Conservation (phyloP, 1,139 yeast species). For the Hansenula lynferdii region DNA sequence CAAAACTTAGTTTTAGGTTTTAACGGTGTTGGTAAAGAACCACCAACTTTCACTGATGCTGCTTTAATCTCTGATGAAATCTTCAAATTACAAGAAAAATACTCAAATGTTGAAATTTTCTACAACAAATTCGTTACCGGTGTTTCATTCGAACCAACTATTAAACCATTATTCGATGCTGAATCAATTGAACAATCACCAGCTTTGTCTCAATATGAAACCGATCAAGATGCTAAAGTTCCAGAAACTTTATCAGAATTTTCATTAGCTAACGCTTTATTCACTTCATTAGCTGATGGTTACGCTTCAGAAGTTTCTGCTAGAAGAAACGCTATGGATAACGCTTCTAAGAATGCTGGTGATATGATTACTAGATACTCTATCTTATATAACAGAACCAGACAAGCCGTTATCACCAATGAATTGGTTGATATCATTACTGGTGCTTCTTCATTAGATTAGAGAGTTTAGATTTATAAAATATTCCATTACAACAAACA, state of each 20-base stretch:
- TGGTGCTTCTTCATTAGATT: constrained; percentile 98
- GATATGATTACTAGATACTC: constrained; percentile 97
- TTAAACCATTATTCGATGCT: constrained; percentile 62
- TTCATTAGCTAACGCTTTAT: constrained; percentile 84
- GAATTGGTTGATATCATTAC: constrained; percentile 99
- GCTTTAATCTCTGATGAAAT: constrained; percentile 87
- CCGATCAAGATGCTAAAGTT: constrained; percentile 70
- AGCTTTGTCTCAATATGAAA: constrained; percentile 77
- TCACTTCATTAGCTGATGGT: constrained; percentile 95
- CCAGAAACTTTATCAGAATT: constrained; percentile 71
- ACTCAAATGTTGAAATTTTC: constrained; percentile 74
- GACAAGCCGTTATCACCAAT: constrained; percentile 99
- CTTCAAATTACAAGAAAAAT: constrained; percentile 51
- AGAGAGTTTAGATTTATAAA: constrained; percentile 22
- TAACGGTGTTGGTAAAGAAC: constrained; percentile 93
- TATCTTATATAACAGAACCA: constrained; percentile 97
- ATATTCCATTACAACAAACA: not conserved
- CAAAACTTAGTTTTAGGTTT: constrained; percentile 68
- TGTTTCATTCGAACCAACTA: constrained; percentile 84
- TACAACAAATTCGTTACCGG: constrained; percentile 88
- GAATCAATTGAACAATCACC: constrained; percentile 81
- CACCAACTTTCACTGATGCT: constrained; percentile 90
- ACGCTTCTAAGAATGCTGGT: constrained; percentile 99
- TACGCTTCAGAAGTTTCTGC: constrained; percentile 98
- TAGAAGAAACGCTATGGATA: constrained; percentile 99